Conservation (phyloP, 1,139 yeast species). For the Barnettozyma hawaiiensis region DNA sequence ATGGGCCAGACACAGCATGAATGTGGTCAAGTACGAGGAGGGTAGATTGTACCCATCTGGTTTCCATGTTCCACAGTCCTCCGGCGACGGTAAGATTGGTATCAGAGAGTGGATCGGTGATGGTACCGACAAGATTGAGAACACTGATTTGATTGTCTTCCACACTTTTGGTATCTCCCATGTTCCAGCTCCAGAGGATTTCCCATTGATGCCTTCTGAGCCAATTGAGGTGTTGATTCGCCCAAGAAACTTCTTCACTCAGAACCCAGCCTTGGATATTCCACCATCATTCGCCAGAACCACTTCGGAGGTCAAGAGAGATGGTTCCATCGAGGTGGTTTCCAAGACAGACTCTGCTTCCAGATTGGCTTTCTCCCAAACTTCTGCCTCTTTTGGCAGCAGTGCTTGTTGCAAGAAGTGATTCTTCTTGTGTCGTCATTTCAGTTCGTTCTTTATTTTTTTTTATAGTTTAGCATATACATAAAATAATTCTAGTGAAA, state of each 20-base stretch:
- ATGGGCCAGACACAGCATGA: constrained; percentile 64
- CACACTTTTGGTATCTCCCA: constrained; percentile 83
- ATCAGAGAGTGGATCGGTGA: constrained; percentile 72
- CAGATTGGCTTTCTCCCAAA: constrained; percentile 36
- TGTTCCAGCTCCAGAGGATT: constrained; percentile 85
- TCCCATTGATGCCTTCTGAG: constrained; percentile 87
- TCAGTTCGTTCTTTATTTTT: not conserved
- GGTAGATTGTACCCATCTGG: constrained; percentile 69
- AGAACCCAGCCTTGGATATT: constrained; percentile 72
- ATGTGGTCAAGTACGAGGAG: constrained; percentile 65
- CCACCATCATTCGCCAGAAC: constrained; percentile 66
- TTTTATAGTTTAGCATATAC: not conserved
- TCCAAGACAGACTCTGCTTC: constrained; percentile 47
- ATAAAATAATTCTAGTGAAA: not conserved
- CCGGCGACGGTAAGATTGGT: constrained; percentile 68
- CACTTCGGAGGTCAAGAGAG: constrained; percentile 38
- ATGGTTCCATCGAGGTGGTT: constrained; percentile 17
- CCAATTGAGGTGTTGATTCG: constrained; percentile 67
- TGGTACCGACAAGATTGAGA: constrained; percentile 54
- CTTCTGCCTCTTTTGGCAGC: constrained; percentile 19
- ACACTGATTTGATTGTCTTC: constrained; percentile 67
- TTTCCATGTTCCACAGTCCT: constrained; percentile 72
- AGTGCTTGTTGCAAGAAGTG: constrained; percentile 26
- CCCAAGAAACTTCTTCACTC: constrained; percentile 72
- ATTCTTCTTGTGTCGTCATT: not conserved